These are phyloP conservation scores for Mrakia blollopis DNA, from an alignment of 768 basidiomycete species.

Conservation along the genomic window DNA sequence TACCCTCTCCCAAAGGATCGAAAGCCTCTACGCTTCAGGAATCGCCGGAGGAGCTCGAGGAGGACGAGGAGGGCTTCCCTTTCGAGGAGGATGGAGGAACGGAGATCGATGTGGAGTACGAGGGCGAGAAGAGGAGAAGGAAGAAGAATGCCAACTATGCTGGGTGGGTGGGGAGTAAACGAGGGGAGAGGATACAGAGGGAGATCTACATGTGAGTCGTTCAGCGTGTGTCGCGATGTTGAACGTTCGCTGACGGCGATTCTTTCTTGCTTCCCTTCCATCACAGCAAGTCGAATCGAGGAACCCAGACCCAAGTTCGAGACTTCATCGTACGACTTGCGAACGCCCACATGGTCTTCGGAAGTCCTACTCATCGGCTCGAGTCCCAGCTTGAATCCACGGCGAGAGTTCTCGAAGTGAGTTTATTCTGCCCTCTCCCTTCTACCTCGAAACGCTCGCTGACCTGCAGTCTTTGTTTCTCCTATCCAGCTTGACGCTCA, in stretches of 20 bases:
- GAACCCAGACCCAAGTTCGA: conserved; percentile 19
- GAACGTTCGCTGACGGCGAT: background rate
- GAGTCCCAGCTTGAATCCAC: conserved; percentile 29
- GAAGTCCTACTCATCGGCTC: conserved; percentile 30
- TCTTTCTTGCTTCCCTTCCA: background rate
- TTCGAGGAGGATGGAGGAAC: background rate
- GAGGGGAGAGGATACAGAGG: conserved; percentile 30
- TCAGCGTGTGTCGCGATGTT: no score
- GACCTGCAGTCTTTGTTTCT: no score
- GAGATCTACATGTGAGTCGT: conserved; percentile 32
- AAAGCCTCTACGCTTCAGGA: no score
- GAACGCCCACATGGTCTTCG: conserved; percentile 31
- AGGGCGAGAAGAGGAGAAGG: conserved; percentile 1
- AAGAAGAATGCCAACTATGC: conserved; percentile 4
- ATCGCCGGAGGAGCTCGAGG: conserved; percentile 4
- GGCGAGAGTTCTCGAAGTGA: conserved; percentile 14
- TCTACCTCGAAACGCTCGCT: no score
- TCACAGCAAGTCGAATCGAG: conserved; percentile 15
- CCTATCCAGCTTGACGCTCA: conserved; percentile 20
- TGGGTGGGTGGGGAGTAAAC: conserved; percentile 30
- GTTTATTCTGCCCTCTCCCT: no score
- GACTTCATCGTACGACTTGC: conserved; percentile 32
- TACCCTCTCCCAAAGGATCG: background rate
- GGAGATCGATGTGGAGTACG: conserved; percentile 24
- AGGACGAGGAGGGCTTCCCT: background rate